Evolutionary conservation across 2,329 filamentous ascomycete species (phyloP).

Genomic region (Beauveria brongniartii): DNA sequence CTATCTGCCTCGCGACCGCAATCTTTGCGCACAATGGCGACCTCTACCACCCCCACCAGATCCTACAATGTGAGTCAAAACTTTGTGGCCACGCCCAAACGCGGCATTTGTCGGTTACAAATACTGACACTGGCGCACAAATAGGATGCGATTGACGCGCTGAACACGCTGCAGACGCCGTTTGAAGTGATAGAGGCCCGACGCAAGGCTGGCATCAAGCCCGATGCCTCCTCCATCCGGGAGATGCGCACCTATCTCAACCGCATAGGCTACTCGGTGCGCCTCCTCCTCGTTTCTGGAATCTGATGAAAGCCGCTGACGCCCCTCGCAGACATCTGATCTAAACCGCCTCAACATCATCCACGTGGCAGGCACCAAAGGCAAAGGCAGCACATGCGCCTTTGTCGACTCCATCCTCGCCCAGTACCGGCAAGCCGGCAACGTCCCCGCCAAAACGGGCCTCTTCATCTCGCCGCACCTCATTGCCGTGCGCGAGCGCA

Average conservation of each 20-base stretch:
- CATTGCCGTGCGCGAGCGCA: conserved; percentile 58
- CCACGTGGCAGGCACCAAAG: conserved; percentile 69
- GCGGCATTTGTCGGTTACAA: no score
- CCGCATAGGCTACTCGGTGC: conserved; percentile 66
- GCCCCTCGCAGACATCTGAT: conserved; percentile 29
- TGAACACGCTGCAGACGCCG: conserved; percentile 89
- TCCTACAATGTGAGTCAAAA: conserved; percentile 26
- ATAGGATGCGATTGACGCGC: conserved; percentile 74
- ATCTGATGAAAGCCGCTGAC: not conserved
- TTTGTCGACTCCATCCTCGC: conserved; percentile 56
- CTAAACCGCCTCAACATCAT: conserved; percentile 56
- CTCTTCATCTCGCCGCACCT: conserved; percentile 65
- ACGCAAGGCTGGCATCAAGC: conserved; percentile 61
- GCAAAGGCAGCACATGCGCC: conserved; percentile 66
- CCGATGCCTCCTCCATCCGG: conserved; percentile 61
- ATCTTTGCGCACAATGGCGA: conserved; percentile 3
- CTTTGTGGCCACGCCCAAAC: not conserved
- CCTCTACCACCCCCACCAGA: conserved; percentile 21
- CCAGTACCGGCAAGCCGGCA: conserved; percentile 32
- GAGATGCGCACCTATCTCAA: conserved; percentile 75
- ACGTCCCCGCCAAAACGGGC: conserved; percentile 41
- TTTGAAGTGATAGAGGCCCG: conserved; percentile 73
- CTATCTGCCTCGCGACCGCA: not conserved
- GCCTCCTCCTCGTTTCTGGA: not conserved
- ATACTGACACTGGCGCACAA: not conserved